Percentiles rank a stretch among this genome's conserved stretches.
These are phyloP conservation scores for Xanthoconium separans DNA, from an alignment of 1,284 basidiomycete species.

Conservation along the genomic window DNA sequence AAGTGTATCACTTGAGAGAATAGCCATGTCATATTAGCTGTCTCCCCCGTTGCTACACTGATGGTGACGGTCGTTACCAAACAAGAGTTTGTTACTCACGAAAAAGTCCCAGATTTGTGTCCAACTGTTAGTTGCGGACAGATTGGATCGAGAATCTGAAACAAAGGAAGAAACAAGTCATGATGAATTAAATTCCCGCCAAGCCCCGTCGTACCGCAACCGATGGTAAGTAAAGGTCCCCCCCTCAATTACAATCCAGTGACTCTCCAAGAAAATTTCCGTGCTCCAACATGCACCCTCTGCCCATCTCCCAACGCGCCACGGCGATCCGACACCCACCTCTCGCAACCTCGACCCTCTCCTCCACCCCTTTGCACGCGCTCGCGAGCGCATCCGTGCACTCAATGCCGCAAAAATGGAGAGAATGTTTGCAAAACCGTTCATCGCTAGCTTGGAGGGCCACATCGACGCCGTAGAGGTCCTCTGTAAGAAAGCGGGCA, in stretches of 20 bases:
- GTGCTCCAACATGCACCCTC: slow-evolving; percentile 85
- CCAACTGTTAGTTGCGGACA: too few relatives aligned
- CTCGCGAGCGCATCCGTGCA: slow-evolving; percentile 92
- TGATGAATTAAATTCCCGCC: slow-evolving; percentile 19
- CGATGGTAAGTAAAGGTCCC: slow-evolving; percentile 22
- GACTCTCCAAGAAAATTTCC: slow-evolving; percentile 70
- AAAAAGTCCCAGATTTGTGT: too few relatives aligned
- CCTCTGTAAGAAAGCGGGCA: slow-evolving; percentile 75
- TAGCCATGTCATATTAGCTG: slow-evolving; percentile 1
- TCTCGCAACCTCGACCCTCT: slow-evolving; percentile 93
- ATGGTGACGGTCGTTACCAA: background rate
- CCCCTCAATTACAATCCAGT: slow-evolving; percentile 2
- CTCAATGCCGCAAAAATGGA: slow-evolving; percentile 97
- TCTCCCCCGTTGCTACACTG: slow-evolving; percentile 21
- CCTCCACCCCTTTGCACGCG: slow-evolving; percentile 91
- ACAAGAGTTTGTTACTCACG: too few relatives aligned
- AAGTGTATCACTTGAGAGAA: slow-evolving; percentile 7
- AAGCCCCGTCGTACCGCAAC: background rate
- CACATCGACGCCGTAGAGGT: slow-evolving; percentile 96
- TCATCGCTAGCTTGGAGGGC: slow-evolving; percentile 87
- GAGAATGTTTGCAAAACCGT: slow-evolving; percentile 95
- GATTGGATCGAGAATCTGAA: too few relatives aligned
- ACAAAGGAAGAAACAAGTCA: too few relatives aligned
- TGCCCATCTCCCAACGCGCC: slow-evolving; percentile 66
- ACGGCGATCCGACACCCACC: slow-evolving; percentile 82